Conservation (phyloP, 345 rosid species). For the Excoecaria agallocha region DNA sequence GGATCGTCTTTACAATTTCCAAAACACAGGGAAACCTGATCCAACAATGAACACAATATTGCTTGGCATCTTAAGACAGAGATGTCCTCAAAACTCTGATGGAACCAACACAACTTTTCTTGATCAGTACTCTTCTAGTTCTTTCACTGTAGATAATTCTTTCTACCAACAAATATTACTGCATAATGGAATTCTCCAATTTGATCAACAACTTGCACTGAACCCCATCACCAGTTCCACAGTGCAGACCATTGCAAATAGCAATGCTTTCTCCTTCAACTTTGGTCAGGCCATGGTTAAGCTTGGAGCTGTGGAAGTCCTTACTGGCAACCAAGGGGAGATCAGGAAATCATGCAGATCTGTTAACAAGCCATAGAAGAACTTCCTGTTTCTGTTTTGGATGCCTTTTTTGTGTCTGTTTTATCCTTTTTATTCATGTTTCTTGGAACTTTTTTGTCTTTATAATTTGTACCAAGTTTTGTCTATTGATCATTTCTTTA, state of each 20-base stretch:
- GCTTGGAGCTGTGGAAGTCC: conserved; percentile 39
- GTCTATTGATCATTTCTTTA: too few relatives aligned
- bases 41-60: conserved; percentile 47
- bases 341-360: conserved; percentile 49
- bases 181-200: conserved; percentile 42
- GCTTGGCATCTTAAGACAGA: conserved; percentile 18
- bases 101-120: conserved; percentile 26
- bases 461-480: too few relatives aligned
- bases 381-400: conserved; percentile 8
- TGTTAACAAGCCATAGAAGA: conserved; percentile 20
- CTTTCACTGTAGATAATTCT: conserved; percentile 47
- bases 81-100: conserved; percentile 19
- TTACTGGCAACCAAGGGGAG: conserved; percentile 30
- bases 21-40: conserved; percentile 46
- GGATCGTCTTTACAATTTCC: conserved; percentile 54
- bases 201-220: conserved; percentile 50
- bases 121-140: conserved; percentile 40
- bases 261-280: conserved; percentile 29
- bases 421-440: too few relatives aligned
- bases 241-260: conserved; percentile 30
- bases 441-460: too few relatives aligned
- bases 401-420: too few relatives aligned
- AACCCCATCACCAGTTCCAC: conserved; percentile 29
- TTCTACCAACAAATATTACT: conserved; percentile 40
- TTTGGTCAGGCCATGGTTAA: conserved; percentile 62